Conservation (phyloP, 1,284 basidiomycete genomes). For the Marasmius tenuissimus region DNA sequence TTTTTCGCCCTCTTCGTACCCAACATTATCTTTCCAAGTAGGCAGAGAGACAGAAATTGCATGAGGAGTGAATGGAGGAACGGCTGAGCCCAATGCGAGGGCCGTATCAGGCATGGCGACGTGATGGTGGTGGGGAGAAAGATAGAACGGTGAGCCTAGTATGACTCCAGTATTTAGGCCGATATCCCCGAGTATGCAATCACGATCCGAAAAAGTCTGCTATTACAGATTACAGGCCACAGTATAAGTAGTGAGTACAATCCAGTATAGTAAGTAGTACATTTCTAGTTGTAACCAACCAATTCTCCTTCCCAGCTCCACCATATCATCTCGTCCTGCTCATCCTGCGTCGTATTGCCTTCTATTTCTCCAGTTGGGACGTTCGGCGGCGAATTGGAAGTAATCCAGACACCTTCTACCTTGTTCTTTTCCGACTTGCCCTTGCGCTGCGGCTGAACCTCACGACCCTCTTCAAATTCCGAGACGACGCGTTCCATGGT, state of each 20-base stretch:
- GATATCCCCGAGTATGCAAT: no score
- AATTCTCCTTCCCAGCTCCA: not conserved
- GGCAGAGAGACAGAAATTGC: slow-evolving; percentile 98
- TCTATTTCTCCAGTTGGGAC: not conserved
- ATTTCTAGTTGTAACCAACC: slow-evolving; percentile 1
- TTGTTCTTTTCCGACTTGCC: not conserved
- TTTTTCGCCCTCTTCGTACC: slow-evolving; percentile 91
- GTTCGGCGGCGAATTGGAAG: not conserved
- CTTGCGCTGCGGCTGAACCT: not conserved
- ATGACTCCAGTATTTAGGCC: not conserved
- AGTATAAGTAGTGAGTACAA: no score
- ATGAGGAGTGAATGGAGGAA: slow-evolving; percentile 76
- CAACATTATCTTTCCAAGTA: slow-evolving; percentile 91
- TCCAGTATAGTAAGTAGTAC: not conserved
- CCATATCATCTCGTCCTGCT: slow-evolving; percentile 1
- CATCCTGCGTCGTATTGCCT: not conserved
- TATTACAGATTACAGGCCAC: no score
- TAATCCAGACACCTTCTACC: slow-evolving; percentile 1
- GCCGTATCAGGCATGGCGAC: not conserved
- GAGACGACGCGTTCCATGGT: slow-evolving; percentile 40
- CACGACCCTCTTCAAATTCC: not conserved
- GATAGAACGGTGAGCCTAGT: not conserved
- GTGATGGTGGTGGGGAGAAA: not conserved
- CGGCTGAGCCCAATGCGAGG: slow-evolving; percentile 50
- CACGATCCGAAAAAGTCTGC: no score